Percentiles rank a stretch among this genome's conserved stretches.
phyloP scores from a whole-genome alignment of 352 stramenopile species.

The Aphanomyces astaci region DNA sequence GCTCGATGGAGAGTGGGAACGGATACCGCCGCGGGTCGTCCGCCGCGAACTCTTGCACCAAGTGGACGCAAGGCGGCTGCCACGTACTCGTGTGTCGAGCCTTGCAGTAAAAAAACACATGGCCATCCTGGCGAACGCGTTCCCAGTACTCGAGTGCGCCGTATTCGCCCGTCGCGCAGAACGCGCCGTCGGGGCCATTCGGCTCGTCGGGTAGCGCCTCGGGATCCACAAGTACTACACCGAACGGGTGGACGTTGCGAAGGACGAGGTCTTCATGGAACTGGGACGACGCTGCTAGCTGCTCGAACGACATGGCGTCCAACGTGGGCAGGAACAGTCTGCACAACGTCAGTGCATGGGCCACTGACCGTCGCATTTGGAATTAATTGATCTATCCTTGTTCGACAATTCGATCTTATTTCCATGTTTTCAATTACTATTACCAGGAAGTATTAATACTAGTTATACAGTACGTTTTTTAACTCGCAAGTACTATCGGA shows the following conservation, averaged over 20 bases:
- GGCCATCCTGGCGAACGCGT: neutral
- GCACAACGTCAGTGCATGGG: too few relatives aligned
- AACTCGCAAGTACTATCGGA: too few relatives aligned
- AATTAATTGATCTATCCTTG: too few relatives aligned
- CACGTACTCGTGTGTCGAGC: slow-evolving; percentile 11
- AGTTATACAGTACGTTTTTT: too few relatives aligned
- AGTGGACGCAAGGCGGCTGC: slow-evolving; percentile 4
- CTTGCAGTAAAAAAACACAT: slow-evolving; percentile 22
- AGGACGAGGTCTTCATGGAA: slow-evolving; percentile 16
- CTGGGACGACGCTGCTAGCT: neutral
- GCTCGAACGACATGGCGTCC: neutral
- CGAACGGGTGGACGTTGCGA: slow-evolving; percentile 21
- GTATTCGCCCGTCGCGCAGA: slow-evolving; percentile 11
- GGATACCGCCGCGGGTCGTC: neutral
- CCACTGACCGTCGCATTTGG: too few relatives aligned
- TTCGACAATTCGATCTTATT: too few relatives aligned
- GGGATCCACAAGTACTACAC: slow-evolving; percentile 6
- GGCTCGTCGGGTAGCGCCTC: neutral
- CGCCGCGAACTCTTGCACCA: neutral
- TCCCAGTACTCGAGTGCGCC: slow-evolving; percentile 21
- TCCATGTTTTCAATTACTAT: too few relatives aligned
- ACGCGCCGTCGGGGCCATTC: neutral
- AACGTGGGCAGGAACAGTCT: neutral
- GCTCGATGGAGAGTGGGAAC: neutral
- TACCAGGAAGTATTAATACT: too few relatives aligned